Evolutionary conservation across 2,329 filamentous ascomycete genomes (phyloP), one percentile per base, ranked within the genome.

Genomic region (Dryadomyces quercivorus): DNA sequence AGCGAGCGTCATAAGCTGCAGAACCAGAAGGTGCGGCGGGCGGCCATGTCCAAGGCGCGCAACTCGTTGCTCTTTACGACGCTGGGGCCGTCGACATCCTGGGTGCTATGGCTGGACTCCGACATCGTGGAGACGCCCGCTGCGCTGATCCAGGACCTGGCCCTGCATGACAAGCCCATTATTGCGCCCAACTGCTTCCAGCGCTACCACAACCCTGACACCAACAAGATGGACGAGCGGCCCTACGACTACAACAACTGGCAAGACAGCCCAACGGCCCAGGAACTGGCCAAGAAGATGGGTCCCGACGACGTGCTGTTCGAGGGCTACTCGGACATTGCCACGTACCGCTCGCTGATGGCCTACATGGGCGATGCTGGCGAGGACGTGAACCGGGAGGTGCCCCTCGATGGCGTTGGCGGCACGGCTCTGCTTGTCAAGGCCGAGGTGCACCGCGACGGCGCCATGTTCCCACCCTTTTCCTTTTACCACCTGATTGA

Each of bases 191-290:
- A 98, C 67, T 97, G 92, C 75, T 96, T 86, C 75, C 93, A 98
- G 72, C 77, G 86, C 59, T 97, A 81, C 71, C 79, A 78, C 49
- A 85, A 96, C 59, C 63, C 74, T 1, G 77, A 85, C 15, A 84
- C 79, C 52, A 84, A 85, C 63, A 76, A 81, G 59, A 80, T 81
- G 73, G 81, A 84, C 46, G 82, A 92, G 64, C 82, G 93, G 5
- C 83, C 91, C 0, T 98, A 98, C 68, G 93, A 98, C 71, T 97
- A 85, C 76, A 98, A 98, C 73, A 95, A 87, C 67, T 98, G 93
- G 93, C 83, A 92, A 64, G 93, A 98, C 66, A 95, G 88, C 65
- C 78, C 84, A 1, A 84, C 78, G 2, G 92, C 93, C 1, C 78
- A 85, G 64, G 77, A 86, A 40, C 72, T 98, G 59, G 91, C 80